Base-by-base conservation (phyloP, 768 basidiomycete genomes). In the Candolleomyces eurysporus region DNA sequence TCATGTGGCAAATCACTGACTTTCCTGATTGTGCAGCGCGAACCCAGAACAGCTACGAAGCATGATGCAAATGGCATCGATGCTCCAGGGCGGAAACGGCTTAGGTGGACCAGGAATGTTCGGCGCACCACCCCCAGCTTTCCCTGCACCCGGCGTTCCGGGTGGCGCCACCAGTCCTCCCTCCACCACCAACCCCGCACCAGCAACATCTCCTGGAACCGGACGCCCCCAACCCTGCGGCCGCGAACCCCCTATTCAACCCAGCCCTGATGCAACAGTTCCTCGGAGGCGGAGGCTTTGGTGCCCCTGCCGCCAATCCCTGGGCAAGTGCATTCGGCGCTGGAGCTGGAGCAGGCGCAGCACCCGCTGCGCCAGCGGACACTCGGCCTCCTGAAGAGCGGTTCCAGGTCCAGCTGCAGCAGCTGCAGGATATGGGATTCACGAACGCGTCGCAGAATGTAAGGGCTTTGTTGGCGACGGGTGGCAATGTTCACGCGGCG, bases 351-450 rank as follows among this genome's bases (percentile, higher is more conserved):
- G n/a, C 30, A 10, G 26, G 26, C 11, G 55, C 64, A 3, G 65
- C 75, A 4, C 76, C 82, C 9, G 72, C 81, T 3, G 71, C 82
- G 0, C 87, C 92, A 8, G 76, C 85, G 0, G 91, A 94, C 69
- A 74, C 84, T 5, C 78, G 92, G 68, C 81, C 91, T 17, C 88
- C 94, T 1, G 96, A 98, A 71, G 96, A 96, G 78, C 80, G 96
- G 53, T 98, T 92, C 81, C 91, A 96, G 69, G 84, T 89, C 17
- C 92, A 94, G 69, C 77, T 94, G 4, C 65, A 94, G 91, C 94
- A 96, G 88, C 73, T 98, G 69, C 89, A 93, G 71, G 92, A 91
- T 62, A 98, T 98, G 96, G 96, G 94, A 1, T 93, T 98, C 74
- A 85, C 82, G 56, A 94, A 96, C 60, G 94, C 94, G 8, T 72